phyloP scores from a whole-genome alignment of 768 basidiomycete genomes.

The Hirschioporus abietinus region DNA sequence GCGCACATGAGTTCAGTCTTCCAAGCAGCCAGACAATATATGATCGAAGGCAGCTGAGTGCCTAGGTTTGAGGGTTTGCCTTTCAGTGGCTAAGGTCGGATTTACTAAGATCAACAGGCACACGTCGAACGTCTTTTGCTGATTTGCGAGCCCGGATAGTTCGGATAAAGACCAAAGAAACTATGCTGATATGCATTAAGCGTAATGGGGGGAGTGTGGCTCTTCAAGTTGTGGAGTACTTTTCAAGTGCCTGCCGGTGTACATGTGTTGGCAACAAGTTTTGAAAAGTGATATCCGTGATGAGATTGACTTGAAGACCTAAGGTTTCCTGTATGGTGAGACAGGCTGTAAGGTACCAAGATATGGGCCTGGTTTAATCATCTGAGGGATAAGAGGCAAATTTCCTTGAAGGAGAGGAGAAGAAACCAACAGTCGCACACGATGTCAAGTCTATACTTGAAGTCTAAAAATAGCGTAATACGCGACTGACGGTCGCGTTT shows the following conservation, averaged over 20 bases:
- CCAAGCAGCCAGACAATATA: too few species aligned
- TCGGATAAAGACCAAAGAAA: neutral
- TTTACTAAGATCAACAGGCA: neutral
- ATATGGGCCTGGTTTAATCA: neutral
- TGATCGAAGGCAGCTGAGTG: neutral
- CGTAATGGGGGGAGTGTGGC: neutral
- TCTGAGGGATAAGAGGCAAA: neutral
- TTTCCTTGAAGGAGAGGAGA: neutral
- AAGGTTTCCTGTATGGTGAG: too few species aligned
- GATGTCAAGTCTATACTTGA: neutral
- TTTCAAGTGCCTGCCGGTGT: too few species aligned
- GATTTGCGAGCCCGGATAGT: neutral
- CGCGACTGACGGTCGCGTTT: neutral
- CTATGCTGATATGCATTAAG: neutral
- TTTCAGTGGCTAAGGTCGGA: neutral
- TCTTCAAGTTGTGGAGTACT: too few species aligned
- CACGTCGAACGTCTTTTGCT: neutral
- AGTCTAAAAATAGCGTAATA: neutral
- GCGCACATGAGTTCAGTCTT: too few species aligned
- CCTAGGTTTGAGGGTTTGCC: neutral
- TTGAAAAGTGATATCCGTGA: too few species aligned
- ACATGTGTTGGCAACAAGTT: too few species aligned
- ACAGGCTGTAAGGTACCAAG: too few species aligned
- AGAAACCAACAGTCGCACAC: neutral
- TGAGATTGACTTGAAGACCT: too few species aligned